Evolutionary conservation across 2,329 filamentous ascomycete species (phyloP), one percentile per base, ranked within the genome.

Genomic region (Paraphaeosphaeria sporulosa): DNA sequence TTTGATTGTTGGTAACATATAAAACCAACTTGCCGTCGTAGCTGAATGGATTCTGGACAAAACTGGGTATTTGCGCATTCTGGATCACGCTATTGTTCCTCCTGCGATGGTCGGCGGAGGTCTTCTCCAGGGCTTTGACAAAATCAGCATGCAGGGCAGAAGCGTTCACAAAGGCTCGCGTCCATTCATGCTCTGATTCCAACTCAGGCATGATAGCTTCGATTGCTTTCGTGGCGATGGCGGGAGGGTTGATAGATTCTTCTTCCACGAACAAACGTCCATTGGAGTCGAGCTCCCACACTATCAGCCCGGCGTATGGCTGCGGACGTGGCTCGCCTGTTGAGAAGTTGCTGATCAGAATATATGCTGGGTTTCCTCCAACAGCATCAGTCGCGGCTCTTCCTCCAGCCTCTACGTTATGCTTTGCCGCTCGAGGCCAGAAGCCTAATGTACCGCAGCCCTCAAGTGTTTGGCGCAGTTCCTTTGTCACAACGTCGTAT

Each of bases 281-380:
- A 34, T 71, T 61, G 19, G 63, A 60, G 32, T 74, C 70, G 1
- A 75, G 58, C 9, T 74, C 70, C 70, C 72, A 75, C 32, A 75
- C 55, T 0, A 70, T 65, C 4, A 75, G 62, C 32, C 57, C 55
- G 34, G 59, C 58, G 5, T 55, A 17, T 34, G 51, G n/a, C 9
- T 17, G 21, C 10, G 21, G 12, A 0, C 55, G 57, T 15, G 36
- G 34, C 4, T 50, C 50, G 36, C 50, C 51, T 15, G 64, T 52
- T 4, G 59, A 43, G 12, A 64, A 48, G 27, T 60, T 65, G 57
- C 69, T 67, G 13, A 69, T 19, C 7, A 74, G 56, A 25, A 60
- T 66, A n/a, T 75, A 73, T 6, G 58, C 62, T 21, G 67, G 67
- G 15, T 48, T 62, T 19, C 21, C 56, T 15, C 44, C 30, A 4